Evolutionary conservation across 2,329 filamentous ascomycete species (phyloP).

Genomic region (Aspergillus costaricaensis): DNA sequence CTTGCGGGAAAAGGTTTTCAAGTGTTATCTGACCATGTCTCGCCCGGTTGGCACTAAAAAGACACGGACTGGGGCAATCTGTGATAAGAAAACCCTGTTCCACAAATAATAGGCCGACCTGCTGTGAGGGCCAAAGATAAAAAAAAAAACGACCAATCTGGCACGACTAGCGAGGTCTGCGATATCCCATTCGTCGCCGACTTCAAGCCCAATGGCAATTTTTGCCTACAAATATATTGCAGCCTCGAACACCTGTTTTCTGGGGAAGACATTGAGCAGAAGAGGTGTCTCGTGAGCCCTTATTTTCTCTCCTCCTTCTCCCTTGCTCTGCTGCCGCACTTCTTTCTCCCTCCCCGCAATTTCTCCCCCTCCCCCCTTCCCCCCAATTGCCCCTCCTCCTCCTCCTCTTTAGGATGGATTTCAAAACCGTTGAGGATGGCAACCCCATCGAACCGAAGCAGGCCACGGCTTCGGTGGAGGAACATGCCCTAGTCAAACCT

Average conservation of each 20-base stretch:
- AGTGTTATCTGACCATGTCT: neutral
- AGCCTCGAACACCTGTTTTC: neutral
- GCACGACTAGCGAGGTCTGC: neutral
- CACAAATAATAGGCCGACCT: constrained; percentile 5
- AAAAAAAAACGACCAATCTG: neutral
- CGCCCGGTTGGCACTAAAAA: neutral
- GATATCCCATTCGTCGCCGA: neutral
- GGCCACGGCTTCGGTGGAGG: constrained; percentile 16
- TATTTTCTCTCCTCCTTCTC: neutral
- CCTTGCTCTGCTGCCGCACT: neutral
- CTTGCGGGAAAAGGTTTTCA: neutral
- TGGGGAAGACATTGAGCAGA: neutral
- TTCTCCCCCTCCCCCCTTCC: neutral
- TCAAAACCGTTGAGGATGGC: constrained; percentile 10
- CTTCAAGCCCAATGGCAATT: neutral
- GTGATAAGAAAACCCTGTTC: constrained; percentile 2
- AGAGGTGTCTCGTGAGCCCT: neutral
- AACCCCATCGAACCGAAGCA: constrained; percentile 20
- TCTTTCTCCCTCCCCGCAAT: neutral
- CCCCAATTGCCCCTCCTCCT: no score
- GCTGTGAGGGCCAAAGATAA: constrained; percentile 4
- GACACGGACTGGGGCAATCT: neutral
- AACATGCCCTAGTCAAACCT: constrained; percentile 15
- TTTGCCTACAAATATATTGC: neutral
- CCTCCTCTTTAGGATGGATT: constrained; percentile 8